Base-by-base conservation (phyloP, 1,284 basidiomycete species). In the Porogramme epimiltina region DNA sequence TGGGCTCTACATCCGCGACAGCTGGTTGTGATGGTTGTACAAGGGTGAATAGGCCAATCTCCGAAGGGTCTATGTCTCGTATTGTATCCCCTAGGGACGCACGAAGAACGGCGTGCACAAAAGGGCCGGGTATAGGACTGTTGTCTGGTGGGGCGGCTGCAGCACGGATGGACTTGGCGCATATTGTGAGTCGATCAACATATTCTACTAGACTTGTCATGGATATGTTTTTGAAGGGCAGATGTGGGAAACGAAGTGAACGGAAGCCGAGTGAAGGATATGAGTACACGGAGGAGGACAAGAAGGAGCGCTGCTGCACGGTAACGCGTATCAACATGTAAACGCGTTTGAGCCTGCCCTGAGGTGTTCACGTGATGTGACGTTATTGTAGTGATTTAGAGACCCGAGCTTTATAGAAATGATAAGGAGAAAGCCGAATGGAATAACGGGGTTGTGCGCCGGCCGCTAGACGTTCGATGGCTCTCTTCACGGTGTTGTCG, bases 21-120 rank as follows among this genome's bases (percentile, higher is more conserved):
- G 28, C 61, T 45, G 59, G 59, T 16, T 58, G 58, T 2, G 62
- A 47, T 18, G 68, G 66, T 8, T 65, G 62, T 3, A 77, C 70
- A 47, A 89, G 74, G 3, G 77, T 80, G 69, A 91, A 89, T 18
- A 91, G 79, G 25, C 88, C 87, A 23, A 89, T 75, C 66, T 91
- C 89, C 11, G 88, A 81, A 9, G 84, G 74, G 58, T 90, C 87
- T 54, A 85, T 74, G 61, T 91, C 88, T 60, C 87, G 85, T 53
- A 90, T 88, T 54, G 90, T 81, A 61, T 90, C 84, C 41, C 84
- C 82, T 10, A 91, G 77, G 44, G 77, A 69, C 0, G 81, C 78
- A 25, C 75, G 59, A 23, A 91, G 80, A 13, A 89, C 77, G 2
- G 89, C 87, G 47, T 68, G 71, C 5, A 84, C 80, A 62, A 82